Base-by-base conservation (phyloP, 2,329 filamentous ascomycete genomes). In the Hypoxylon sp. region DNA sequence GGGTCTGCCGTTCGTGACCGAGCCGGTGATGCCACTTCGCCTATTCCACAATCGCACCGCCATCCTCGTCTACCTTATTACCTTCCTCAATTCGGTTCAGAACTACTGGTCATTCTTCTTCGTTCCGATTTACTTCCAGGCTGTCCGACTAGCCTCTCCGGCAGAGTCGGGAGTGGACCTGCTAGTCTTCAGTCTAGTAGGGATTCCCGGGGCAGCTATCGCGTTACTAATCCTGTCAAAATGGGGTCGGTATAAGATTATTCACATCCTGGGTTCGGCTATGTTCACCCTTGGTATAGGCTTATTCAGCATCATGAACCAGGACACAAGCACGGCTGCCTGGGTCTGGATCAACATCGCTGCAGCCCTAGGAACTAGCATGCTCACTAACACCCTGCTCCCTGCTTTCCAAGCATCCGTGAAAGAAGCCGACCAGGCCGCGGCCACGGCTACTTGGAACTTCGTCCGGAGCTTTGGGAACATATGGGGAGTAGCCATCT, bases 111-210 rank as follows among this genome's bases (percentile, higher is more conserved):
- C 63, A 5, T 55, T 69, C 19, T 73, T 69, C 62, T 78, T 76
- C 55, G 46, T 78, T 1, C 74, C 75, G 0, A 58, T 78, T 5
- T 79, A 76, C 57, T 77, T 78, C 59, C 74, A 78, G 44, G 69
- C 65, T 1, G 71, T 78, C 0, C 62, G 63, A 2, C 36, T 62
- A 1, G 56, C 65, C 3, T 63, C 64, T 0, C 65, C 75, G 0
- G 51, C 55, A 0, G 52, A 64, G 1, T 60, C 71, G 0, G 71
- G 68, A 9, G 63, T 71, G 5, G 37, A 63, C 13, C 34, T 69
- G 7, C 59, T 71, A 51, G 44, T 60, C 63, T 43, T 51, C 2
- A 51, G 48, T 27, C 30, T 62, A 7, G 51, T 62, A 4, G 60
- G 50, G 2, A 61, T 66, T n/a, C 53, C 59, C 2, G 20, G 56